phyloP scores from a whole-genome alignment of 1,139 yeast genomes.

The Suhomyces ambrosiae region DNA sequence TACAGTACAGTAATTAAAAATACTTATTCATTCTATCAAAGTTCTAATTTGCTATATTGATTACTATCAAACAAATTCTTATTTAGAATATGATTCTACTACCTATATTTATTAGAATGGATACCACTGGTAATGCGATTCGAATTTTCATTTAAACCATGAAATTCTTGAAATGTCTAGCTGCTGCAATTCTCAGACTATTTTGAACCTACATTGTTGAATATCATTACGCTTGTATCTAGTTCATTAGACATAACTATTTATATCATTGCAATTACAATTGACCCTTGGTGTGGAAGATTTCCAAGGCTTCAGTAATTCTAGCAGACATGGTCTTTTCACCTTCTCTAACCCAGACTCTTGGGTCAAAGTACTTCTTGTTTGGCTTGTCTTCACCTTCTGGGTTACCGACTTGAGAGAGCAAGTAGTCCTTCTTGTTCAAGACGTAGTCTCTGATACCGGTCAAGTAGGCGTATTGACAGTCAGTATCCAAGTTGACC shows the following conservation, averaged over 20 bases:
- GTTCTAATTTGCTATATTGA: too few relatives aligned
- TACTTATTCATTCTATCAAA: too few relatives aligned
- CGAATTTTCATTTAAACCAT: too few relatives aligned
- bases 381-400: slow-evolving; percentile 98
- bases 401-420: slow-evolving; percentile 95
- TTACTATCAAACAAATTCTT: too few relatives aligned
- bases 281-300: slow-evolving; percentile 80
- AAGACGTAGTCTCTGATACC: slow-evolving; percentile 98
- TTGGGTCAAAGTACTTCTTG: slow-evolving; percentile 99
- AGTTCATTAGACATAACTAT: slow-evolving; percentile 5
- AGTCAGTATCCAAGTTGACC: slow-evolving; percentile 99
- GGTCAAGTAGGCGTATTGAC: slow-evolving; percentile 93
- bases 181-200: not conserved
- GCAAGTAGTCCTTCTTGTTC: slow-evolving; percentile 91
- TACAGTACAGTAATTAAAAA: too few relatives aligned
- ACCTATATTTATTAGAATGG: too few relatives aligned
- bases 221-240: not conserved
- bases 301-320: slow-evolving; percentile 77
- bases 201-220: not conserved
- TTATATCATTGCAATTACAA: slow-evolving; percentile 35
- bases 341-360: slow-evolving; percentile 99
- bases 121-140: too few relatives aligned
- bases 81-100: too few relatives aligned
- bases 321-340: slow-evolving; percentile 96
- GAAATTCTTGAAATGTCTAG: too few relatives aligned